Percentiles rank a stretch among this genome's conserved stretches.
Evolutionary conservation across 257 asterid genomes (phyloP).

Genomic region (Plantago major): DNA sequence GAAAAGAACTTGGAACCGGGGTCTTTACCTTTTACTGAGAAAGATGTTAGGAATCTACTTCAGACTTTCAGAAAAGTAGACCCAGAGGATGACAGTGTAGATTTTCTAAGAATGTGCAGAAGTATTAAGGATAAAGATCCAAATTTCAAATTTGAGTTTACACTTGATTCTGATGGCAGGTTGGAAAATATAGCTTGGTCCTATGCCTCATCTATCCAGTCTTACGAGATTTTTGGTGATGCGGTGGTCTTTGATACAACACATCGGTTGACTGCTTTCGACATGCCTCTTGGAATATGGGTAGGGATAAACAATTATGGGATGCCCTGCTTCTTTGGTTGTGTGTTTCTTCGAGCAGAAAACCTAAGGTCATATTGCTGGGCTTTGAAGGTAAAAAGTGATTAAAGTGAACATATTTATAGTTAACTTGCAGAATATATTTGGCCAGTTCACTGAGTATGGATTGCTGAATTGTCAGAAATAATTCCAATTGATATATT

Average conservation of each 20-base stretch:
- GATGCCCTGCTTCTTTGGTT: conserved; percentile 98
- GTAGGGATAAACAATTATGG: conserved; percentile 97
- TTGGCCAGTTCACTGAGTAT: not conserved
- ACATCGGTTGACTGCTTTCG: conserved; percentile 83
- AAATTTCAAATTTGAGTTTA: conserved; percentile 76
- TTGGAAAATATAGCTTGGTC: conserved; percentile 98
- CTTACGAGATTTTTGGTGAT: conserved; percentile 88
- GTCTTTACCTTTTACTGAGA: conserved; percentile 89
- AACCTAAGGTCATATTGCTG: conserved; percentile 83
- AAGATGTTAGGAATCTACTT: conserved; percentile 92
- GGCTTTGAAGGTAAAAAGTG: conserved; percentile 83
- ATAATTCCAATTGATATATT: not conserved
- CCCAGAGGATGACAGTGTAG: conserved; percentile 85
- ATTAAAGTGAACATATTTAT: not conserved
- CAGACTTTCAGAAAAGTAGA: conserved; percentile 83
- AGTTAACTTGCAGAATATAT: not conserved
- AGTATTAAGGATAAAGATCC: conserved; percentile 89
- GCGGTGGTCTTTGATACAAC: conserved; percentile 95
- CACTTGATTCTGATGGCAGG: conserved; percentile 64
- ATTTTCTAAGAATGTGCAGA: conserved; percentile 86
- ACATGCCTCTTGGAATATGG: conserved; percentile 98
- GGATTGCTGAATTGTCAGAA: no score
- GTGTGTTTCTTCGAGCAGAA: conserved; percentile 92
- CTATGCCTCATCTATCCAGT: conserved; percentile 83
- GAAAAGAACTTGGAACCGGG: conserved; percentile 94